phyloP scores from a whole-genome alignment of 441 rosid species.

The Populus trichocarpa region DNA sequence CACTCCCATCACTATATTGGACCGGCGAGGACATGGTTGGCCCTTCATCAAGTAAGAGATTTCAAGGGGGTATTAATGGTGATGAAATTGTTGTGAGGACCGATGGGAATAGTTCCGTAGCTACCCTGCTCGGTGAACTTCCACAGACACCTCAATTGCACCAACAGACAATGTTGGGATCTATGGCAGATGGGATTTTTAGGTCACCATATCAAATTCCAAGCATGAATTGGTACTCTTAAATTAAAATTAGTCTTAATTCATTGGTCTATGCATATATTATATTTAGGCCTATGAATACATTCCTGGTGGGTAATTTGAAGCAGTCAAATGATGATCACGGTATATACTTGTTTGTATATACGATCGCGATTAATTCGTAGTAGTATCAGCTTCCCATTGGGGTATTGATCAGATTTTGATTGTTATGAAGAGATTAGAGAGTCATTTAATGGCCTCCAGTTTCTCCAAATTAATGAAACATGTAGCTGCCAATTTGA shows the following conservation, averaged over 20 bases:
- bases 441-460: constrained; percentile 16
- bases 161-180: constrained; percentile 47
- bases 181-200: constrained; percentile 44
- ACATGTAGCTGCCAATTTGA: constrained; percentile 25
- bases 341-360: background rate
- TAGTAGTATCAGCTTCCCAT: constrained; percentile 9
- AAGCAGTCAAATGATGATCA: constrained; percentile 5
- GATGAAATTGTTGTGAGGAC: constrained; percentile 33
- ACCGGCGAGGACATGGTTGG: constrained; percentile 25
- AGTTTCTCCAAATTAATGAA: background rate
- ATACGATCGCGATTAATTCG: background rate
- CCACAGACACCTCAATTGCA: constrained; percentile 48
- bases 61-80: constrained; percentile 23
- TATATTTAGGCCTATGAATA: background rate
- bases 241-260: constrained; percentile 14
- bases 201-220: constrained; percentile 55
- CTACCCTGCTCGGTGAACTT: constrained; percentile 43
- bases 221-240: constrained; percentile 72
- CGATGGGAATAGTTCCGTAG: constrained; percentile 27
- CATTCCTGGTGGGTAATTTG: constrained; percentile 7
- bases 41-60: constrained; percentile 42
- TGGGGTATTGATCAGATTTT: constrained; percentile 27
- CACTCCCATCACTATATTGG: constrained; percentile 39
- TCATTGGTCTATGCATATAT: constrained; percentile 5
- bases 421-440: constrained; percentile 12